These are phyloP conservation scores for Penicillium alfredii DNA, from an alignment of 495 filamentous ascomycete genomes.

Conservation along the genomic window DNA sequence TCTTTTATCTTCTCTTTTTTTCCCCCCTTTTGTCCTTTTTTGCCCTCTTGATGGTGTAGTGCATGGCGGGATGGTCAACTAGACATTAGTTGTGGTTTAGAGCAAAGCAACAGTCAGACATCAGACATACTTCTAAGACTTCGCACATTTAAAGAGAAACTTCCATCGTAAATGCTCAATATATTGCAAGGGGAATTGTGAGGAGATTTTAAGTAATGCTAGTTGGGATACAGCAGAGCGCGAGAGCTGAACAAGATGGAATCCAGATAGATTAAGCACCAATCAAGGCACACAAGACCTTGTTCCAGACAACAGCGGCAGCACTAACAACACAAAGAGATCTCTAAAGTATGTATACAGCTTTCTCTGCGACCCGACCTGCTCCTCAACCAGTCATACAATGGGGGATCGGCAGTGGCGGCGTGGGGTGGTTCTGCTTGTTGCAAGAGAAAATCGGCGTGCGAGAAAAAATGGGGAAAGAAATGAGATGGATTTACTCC, in stretches of 20 bases:
- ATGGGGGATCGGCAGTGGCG: constrained; percentile 11
- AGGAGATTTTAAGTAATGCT: no score
- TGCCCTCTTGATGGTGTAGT: no score
- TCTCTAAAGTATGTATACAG: constrained; percentile 46
- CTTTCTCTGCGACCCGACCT: constrained; percentile 37
- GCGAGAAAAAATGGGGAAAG: constrained; percentile 11
- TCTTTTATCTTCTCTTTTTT: constrained; percentile 3
- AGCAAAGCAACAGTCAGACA: no score
- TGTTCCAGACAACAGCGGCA: constrained; percentile 25
- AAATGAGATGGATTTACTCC: constrained; percentile 40
- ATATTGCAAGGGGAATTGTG: no score
- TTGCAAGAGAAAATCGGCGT: constrained; percentile 26
- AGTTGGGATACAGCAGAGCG: constrained; percentile 4
- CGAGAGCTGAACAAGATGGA: constrained; percentile 14
- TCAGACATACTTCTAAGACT: no score
- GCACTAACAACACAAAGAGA: constrained; percentile 31
- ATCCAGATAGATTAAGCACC: constrained; percentile 26
- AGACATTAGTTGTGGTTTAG: no score
- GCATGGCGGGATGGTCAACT: no score
- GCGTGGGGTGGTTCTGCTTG: constrained; percentile 11
- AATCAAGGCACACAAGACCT: constrained; percentile 18
- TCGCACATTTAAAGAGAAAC: no score
- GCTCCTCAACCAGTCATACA: constrained; percentile 17
- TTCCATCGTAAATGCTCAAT: no score
- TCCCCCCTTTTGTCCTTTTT: no score